These are phyloP conservation scores for Trebouxia gelatinosa DNA, from an alignment of 163 green algal species.

Conservation along the genomic window DNA sequence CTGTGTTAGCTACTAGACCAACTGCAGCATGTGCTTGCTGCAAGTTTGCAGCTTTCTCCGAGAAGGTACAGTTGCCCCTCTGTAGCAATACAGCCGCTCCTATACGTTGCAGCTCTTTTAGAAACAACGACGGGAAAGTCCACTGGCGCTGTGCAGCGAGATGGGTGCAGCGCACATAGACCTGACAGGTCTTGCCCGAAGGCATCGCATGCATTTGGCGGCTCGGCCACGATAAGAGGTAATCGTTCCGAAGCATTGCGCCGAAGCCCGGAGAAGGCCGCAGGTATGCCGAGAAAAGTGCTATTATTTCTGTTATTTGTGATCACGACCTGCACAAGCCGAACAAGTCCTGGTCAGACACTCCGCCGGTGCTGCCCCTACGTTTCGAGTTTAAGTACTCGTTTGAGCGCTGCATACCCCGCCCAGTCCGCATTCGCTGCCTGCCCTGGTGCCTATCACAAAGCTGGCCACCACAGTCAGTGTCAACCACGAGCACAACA, in stretches of 20 bases:
- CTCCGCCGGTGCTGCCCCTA: no score
- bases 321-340: background rate
- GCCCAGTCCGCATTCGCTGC: background rate
- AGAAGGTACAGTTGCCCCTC: conserved; percentile 74
- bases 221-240: conserved; percentile 15
- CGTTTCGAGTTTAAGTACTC: no score
- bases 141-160: background rate
- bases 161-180: background rate
- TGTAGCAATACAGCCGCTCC: conserved; percentile 55
- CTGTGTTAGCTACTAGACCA: conserved; percentile 65
- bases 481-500: background rate
- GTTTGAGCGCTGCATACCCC: background rate
- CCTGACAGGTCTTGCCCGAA: conserved; percentile 1
- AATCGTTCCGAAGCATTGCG: background rate
- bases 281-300: background rate
- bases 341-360: background rate
- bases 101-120: no score
- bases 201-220: conserved; percentile 32
- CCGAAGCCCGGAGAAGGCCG: background rate
- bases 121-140: background rate
- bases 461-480: background rate
- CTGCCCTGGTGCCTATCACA: background rate
- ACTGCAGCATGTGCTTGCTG: conserved; percentile 47
- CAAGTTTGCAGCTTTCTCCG: conserved; percentile 57
- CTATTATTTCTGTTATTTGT: background rate